Percentiles rank a stretch among this genome's conserved stretches.
phyloP scores from a whole-genome alignment of 2,329 filamentous ascomycete species.

The Fusarium cicatricum region DNA sequence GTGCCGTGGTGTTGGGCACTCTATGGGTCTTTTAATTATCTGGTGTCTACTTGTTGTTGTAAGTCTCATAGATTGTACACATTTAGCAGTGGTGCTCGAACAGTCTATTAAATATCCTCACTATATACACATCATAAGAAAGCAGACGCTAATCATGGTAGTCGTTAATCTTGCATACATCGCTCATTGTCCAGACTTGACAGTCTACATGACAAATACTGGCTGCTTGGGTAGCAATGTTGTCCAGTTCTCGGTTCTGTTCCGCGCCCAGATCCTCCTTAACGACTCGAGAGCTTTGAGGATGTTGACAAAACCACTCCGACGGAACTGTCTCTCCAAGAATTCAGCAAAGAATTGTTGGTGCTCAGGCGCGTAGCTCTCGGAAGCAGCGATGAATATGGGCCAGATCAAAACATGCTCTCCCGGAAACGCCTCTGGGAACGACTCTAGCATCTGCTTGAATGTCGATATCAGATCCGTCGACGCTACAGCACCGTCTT shows the following conservation, averaged over 20 bases:
- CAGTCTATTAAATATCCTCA: too few species aligned
- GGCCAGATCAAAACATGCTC: constrained; percentile 39
- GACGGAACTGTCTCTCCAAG: constrained; percentile 22
- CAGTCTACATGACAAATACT: constrained; percentile 40
- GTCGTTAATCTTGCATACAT: too few species aligned
- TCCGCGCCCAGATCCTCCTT: constrained; percentile 28
- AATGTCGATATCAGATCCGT: constrained; percentile 49
- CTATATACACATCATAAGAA: too few species aligned
- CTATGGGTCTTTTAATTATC: too few species aligned
- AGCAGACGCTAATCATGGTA: too few species aligned
- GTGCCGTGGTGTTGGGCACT: too few species aligned
- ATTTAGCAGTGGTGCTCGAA: too few species aligned
- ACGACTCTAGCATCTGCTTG: constrained; percentile 29
- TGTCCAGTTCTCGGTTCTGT: constrained; percentile 29
- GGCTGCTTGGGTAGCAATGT: constrained; percentile 28
- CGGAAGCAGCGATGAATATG: constrained; percentile 38
- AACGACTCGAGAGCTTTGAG: constrained; percentile 32
- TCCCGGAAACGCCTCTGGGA: constrained; percentile 26
- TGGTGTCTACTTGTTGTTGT: too few species aligned
- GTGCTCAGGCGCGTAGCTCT: constrained; percentile 28
- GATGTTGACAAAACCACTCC: constrained; percentile 37
- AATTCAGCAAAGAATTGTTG: constrained; percentile 27
- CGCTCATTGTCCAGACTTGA: too few species aligned
- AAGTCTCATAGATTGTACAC: too few species aligned
- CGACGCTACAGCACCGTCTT: constrained; percentile 68